Evolutionary conservation across 495 filamentous ascomycete species (phyloP), one percentile per base, ranked within the genome.

Genomic region (Tuber microsphaerosporum): DNA sequence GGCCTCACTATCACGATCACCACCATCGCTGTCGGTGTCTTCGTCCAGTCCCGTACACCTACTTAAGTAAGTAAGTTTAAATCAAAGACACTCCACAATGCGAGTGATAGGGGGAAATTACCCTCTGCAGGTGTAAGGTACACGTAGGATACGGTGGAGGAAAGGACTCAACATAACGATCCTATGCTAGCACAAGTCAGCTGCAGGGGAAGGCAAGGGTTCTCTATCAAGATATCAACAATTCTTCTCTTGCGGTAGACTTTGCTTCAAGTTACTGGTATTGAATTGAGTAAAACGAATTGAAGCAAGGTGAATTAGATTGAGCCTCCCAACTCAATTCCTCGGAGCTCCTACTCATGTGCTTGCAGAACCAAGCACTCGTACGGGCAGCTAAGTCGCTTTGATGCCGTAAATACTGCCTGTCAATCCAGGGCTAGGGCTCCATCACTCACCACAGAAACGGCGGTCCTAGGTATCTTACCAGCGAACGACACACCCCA

Each of bases 81-180:
- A 34, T 34, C 26, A 19, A 34, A 14, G 26, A 34, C 26, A 2
- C 56, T 34, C 56, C 31, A 34, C 26, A 34, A 34, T 34, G 56
- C 56, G 56, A 65, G 56, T 34, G 56, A 65, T 65, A 65, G 56
- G 56, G 56, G 56, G 56, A 34, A 65, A 65, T 34, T 65, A 19
- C 26, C 26, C 26, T 65, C 56, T 34, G n/a, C 51, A 31, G 3
- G 26, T 5, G n/a, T 61, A 12, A 65, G 56, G 56, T 65, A 65
- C 39, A 16, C 14, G n/a, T 5, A 65, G 14, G 14, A 2, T 19
- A 61, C 51, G 51, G 22, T 31, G 12, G 31, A 34, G 56, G 26
- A 8, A 65, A 34, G 12, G 34, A 65, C 31, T 34, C 26, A 34
- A 65, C 14, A 2, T 16, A 31, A n/a, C 0, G 17, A 1, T 12